Base-by-base conservation (phyloP, 495 filamentous ascomycete genomes). In the Trichoderma asperelloides region DNA sequence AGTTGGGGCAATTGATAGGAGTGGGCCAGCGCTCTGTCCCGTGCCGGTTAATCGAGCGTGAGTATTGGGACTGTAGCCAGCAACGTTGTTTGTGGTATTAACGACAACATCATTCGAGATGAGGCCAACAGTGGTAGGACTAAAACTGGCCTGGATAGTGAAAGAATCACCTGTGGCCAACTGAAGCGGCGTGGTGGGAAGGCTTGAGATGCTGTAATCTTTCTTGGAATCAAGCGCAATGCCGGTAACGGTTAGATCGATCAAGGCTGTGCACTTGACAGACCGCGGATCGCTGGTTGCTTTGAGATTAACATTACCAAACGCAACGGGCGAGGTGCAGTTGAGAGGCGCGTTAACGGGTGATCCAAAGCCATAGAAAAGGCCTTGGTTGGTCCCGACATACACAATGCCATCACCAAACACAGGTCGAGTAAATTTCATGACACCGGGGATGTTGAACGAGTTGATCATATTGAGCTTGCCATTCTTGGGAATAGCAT, bases 351-450 rank as follows among this genome's bases (percentile, higher is more conserved):
- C 47, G 23, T 74, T 71, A 28, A 80, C 78, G 39, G 79, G 79
- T n/a, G 74, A 76, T 12, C 81, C 81, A 21, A 66, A 57, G 65
- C 27, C 40, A n/a, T 33, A 49, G 65, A 66, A 27, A 0, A 21
- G n/a, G 11, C 45, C 45, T 23, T 70, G 69, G 8, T 68, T 65
- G 33, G 69, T 66, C 13, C 68, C 71, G 15, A 75, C 68, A 57
- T 80, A 81, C 8, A 79, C 60, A 49, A 74, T 65, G 0, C 67
- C 71, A 68, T 82, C 74, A 6, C 79, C 79, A 65, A 82, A 81
- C 0, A 72, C 71, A 4, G 79, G 77, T 8, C 79, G 70, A 11
- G 77, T 75, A 60, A 78, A 80, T 69, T 81, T 82, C 62, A 71
- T 74, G 25, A 75, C 47, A 8, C 78, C 70, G n/a, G 68, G 72